Evolutionary conservation across 208 protist species (phyloP), one percentile per base, ranked within the genome.

Genomic region (Trypanosoma boissoni): DNA sequence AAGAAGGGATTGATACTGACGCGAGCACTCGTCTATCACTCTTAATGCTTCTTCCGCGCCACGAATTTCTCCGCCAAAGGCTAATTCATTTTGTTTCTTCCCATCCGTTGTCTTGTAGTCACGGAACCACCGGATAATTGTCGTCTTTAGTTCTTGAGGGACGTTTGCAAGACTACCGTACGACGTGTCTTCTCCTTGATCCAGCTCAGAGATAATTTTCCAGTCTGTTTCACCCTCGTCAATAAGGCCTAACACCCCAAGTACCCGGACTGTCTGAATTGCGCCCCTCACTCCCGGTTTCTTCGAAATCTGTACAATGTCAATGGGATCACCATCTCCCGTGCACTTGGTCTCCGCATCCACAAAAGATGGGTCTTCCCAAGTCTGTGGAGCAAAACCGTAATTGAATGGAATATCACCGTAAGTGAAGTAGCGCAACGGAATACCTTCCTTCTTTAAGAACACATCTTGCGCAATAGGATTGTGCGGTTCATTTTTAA

Each of bases 381-480:
- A 98, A 21, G 94, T 98, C 32, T 86, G 90, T n/a, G 96, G 96
- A 14, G 98, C 71, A 41, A 94, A 94, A 31, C 96, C 96, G 73
- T 98, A 98, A 71, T 98, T 97, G 54, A 96, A 98, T 5, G 94
- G 86, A 50, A 94, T 80, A 65, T 96, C 89, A 9, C 81, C 84
- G 64, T 92, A 95, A 8, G 50, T 60, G 51, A 92, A 92, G 60
- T 71, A 92, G 29, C 88, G 82, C 60, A 95, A 75, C n/a, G 80
- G 80, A 57, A 78, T 58, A 9, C 69, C 73, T 7, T 64, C 56
- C 53, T 76, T 59, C 61, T 86, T 80, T 21, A 68, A 71, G 43
- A 78, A 70, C 29, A 83, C 61, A 73, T 98, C 96, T 51, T 97
- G 92, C 31, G 72, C 86, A 43, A 98, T 92, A 2, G 96, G 96